Percentiles rank a stretch among this genome's conserved stretches.
Conservation (phyloP, 352 stramenopile genomes). For the Elongisporangium anandrum region DNA sequence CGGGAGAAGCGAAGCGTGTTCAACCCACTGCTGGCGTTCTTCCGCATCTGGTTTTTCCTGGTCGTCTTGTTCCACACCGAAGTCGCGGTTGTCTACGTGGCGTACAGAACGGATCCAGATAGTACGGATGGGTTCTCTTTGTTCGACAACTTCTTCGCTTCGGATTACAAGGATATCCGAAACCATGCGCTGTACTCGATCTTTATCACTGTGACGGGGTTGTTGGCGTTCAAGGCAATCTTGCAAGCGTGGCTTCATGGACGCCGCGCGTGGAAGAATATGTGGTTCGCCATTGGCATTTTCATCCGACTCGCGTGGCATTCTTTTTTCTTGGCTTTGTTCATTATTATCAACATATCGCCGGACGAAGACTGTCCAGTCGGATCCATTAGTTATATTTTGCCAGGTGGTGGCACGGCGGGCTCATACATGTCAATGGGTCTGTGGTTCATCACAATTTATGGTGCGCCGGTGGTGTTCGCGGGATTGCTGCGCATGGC, state of each 20-base stretch:
- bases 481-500: conserved; percentile 48
- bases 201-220: conserved; percentile 48
- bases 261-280: conserved; percentile 56
- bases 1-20: conserved; percentile 85
- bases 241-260: conserved; percentile 78
- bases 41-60: conserved; percentile 82
- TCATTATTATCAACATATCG: conserved; percentile 55
- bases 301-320: conserved; percentile 75
- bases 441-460: conserved; percentile 50
- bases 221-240: conserved; percentile 60
- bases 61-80: conserved; percentile 68
- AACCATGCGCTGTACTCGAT: conserved; percentile 71
- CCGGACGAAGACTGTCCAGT: conserved; percentile 46
- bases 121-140: conserved; percentile 41
- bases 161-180: conserved; percentile 45
- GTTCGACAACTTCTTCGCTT: conserved; percentile 60
- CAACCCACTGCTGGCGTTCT: conserved; percentile 80
- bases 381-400: conserved; percentile 29
- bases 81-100: conserved; percentile 61
- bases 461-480: conserved; percentile 52
- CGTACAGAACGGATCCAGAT: conserved; percentile 58
- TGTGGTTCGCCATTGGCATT: conserved; percentile 52
- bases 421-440: conserved; percentile 63
- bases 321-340: conserved; percentile 64
- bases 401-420: conserved; percentile 38